Conservation (phyloP, 148 eudicot species). For the Amaranthus hypochondriacus region DNA sequence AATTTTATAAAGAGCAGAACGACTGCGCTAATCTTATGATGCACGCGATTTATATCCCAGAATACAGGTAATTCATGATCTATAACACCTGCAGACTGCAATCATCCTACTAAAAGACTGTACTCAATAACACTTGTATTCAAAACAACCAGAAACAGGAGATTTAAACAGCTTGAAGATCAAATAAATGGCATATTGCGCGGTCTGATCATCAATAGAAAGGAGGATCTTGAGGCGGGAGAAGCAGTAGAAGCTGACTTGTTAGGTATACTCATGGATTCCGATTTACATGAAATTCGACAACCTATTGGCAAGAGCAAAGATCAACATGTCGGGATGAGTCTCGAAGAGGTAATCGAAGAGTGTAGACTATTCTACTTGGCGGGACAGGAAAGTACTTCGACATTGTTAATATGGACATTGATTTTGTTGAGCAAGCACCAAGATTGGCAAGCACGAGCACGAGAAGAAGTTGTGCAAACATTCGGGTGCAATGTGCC, state of each 20-base stretch:
- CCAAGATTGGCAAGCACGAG: conserved; percentile 29
- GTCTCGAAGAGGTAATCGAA: conserved; percentile 26
- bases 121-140: background rate
- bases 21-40: conserved; percentile 4
- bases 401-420: conserved; percentile 19
- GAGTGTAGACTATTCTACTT: conserved; percentile 28
- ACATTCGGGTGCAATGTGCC: conserved; percentile 20
- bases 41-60: conserved; percentile 23
- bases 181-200: conserved; percentile 6
- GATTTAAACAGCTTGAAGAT: conserved; percentile 14
- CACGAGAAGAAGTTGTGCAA: conserved; percentile 25
- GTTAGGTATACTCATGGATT: conserved; percentile 26
- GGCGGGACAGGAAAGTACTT: conserved; percentile 28
- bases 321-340: conserved; percentile 13
- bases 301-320: conserved; percentile 7
- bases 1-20: conserved; percentile 18
- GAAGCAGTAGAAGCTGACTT: conserved; percentile 13
- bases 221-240: conserved; percentile 19
- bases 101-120: background rate
- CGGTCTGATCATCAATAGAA: conserved; percentile 19
- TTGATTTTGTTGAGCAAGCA: conserved; percentile 28
- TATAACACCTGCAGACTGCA: background rate
- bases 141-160: conserved; percentile 21
- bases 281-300: conserved; percentile 15
- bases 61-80: conserved; percentile 13